Evolutionary conservation across 140 eudicot species (phyloP).

Genomic region (Stevia rebaudiana): DNA sequence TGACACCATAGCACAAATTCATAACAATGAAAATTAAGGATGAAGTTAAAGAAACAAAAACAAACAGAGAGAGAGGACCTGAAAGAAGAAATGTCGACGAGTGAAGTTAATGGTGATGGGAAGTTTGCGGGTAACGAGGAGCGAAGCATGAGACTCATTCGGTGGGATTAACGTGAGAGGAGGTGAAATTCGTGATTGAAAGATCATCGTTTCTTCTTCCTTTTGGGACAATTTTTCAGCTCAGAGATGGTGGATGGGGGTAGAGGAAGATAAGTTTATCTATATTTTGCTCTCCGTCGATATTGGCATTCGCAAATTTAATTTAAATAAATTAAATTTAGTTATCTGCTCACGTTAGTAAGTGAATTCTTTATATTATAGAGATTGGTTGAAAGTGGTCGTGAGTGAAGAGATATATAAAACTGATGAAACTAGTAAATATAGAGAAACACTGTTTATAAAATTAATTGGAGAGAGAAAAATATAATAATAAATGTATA

Average conservation of each 20-base stretch:
- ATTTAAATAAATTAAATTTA: too few relatives aligned
- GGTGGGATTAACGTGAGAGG: background rate
- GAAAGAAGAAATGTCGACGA: background rate
- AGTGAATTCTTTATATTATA: too few relatives aligned
- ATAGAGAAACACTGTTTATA: too few relatives aligned
- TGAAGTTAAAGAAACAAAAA: background rate
- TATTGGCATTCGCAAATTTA: background rate
- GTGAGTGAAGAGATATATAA: too few relatives aligned
- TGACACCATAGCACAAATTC: background rate
- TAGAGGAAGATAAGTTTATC: background rate
- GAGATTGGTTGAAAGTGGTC: too few relatives aligned
- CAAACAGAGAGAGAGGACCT: background rate
- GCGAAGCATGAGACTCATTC: background rate
- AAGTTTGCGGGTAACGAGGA: slow-evolving; percentile 4
- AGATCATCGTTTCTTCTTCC: background rate
- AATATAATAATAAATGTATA: too few relatives aligned
- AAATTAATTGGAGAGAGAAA: too few relatives aligned
- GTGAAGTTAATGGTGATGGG: background rate
- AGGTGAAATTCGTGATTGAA: slow-evolving; percentile 2
- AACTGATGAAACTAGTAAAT: too few relatives aligned
- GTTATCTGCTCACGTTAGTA: too few relatives aligned
- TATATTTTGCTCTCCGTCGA: background rate
- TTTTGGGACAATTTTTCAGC: background rate
- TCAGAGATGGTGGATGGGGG: background rate
- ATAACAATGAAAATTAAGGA: background rate